Percentiles rank a stretch among this genome's conserved stretches.
Conservation (phyloP, 2,329 filamentous ascomycete species). For the Cercospora sp. region DNA sequence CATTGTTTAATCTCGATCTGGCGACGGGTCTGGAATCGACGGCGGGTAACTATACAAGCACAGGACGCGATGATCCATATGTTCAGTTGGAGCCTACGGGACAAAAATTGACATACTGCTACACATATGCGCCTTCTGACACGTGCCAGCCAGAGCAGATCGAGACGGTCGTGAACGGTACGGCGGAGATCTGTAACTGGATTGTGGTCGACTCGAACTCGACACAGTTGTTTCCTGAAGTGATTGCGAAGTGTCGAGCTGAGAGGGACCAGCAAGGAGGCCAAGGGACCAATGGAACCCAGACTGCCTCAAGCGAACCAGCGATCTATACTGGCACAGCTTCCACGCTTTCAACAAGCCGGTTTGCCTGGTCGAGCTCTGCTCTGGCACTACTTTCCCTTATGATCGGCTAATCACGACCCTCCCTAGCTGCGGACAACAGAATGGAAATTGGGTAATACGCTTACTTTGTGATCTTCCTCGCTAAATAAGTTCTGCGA, state of each 20-base stretch:
- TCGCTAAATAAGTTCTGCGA: too few relatives aligned
- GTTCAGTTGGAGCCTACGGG: constrained; percentile 8
- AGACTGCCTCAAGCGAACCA: background rate
- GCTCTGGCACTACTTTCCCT: background rate
- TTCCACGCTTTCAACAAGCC: background rate
- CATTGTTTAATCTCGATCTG: constrained; percentile 54
- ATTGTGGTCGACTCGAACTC: constrained; percentile 28
- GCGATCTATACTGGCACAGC: background rate
- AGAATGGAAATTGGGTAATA: too few relatives aligned
- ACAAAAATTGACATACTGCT: constrained; percentile 26
- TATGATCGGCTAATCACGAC: background rate
- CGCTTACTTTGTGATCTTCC: too few relatives aligned
- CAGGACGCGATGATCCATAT: constrained; percentile 36
- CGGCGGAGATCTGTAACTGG: constrained; percentile 22
- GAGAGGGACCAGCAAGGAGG: background rate
- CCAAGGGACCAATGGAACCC: background rate
- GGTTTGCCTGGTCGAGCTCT: background rate
- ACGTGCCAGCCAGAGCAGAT: constrained; percentile 30
- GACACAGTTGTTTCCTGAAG: constrained; percentile 26
- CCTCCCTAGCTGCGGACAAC: too few relatives aligned
- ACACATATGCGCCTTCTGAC: constrained; percentile 18
- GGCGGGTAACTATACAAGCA: constrained; percentile 43
- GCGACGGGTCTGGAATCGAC: constrained; percentile 52
- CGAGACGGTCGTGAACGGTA: constrained; percentile 19
- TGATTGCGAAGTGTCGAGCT: background rate